These are phyloP conservation scores for Arabidopsis thaliana DNA, from an alignment of 345 rosid genomes.

Conservation along the genomic window TAIR10.1 NC_003071.7:12793001-12793500, in stretches of 20 bases:
- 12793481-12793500: not conserved
- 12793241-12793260: not conserved
- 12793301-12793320: not conserved
- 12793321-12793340: not conserved
- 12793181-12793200: not conserved
- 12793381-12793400: not conserved
- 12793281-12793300: not conserved
- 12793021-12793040: not conserved
- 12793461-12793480: not conserved
- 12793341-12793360: not conserved
- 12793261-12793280: not conserved
- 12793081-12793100: not conserved
- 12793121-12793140: not conserved
- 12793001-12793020: constrained; percentile 27
- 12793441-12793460: not conserved
- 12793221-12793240: too few relatives aligned
- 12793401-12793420: constrained; percentile 17
- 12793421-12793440: not conserved
- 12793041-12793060: not conserved
- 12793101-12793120: too few relatives aligned
- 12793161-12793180: not conserved
- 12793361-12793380: not conserved
- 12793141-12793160: not conserved
- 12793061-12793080: constrained; percentile 2
- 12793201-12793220: not conserved